Evolutionary conservation across 257 asterid genomes (phyloP).

Genomic region (Fraxinus cuspidata): DNA sequence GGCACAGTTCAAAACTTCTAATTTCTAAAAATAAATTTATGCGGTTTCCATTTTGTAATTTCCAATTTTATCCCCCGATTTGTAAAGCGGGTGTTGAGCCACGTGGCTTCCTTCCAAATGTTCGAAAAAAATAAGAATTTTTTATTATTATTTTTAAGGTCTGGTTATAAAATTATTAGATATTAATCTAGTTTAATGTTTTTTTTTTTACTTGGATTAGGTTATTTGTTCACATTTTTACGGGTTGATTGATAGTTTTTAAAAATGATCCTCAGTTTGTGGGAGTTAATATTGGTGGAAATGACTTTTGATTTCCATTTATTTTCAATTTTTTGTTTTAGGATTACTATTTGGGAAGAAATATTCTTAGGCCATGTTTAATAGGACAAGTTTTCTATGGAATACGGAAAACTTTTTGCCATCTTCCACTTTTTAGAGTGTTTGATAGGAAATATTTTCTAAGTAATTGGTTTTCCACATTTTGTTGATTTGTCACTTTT

Average conservation of each 20-base stretch:
- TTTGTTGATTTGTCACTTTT: no score
- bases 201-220: neutral
- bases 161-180: neutral
- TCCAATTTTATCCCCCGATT: slow-evolving; percentile 19
- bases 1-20: slow-evolving; percentile 54
- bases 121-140: neutral
- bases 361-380: no score
- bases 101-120: neutral
- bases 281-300: slow-evolving; percentile 23
- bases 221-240: slow-evolving; percentile 7
- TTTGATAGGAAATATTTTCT: no score
- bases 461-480: no score
- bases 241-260: slow-evolving; percentile 17
- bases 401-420: no score
- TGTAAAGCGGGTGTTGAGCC: neutral
- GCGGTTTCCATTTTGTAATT: slow-evolving; percentile 36
- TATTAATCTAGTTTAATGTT: neutral
- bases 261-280: slow-evolving; percentile 8
- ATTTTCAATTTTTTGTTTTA: neutral
- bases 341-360: neutral
- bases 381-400: no score
- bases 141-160: neutral
- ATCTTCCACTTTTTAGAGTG: no score
- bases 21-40: slow-evolving; percentile 26
- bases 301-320: slow-evolving; percentile 17